phyloP scores from a whole-genome alignment of 139 green algal species.

The Zygnema circumcarinatum region DNA sequence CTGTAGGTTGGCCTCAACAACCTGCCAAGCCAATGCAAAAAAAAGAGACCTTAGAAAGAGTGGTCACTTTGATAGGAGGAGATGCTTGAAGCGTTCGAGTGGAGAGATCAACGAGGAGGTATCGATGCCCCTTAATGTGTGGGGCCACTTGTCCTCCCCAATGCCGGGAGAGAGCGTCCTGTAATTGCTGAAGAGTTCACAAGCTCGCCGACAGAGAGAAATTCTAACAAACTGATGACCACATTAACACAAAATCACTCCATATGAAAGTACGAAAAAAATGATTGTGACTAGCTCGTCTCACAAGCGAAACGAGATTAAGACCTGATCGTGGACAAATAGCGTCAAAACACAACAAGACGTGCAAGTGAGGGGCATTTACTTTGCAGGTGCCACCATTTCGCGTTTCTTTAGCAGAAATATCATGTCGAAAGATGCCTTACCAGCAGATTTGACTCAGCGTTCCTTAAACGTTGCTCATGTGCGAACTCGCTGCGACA shows the following conservation, averaged over 20 bases:
- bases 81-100: neutral
- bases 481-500: neutral
- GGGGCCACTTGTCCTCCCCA: neutral
- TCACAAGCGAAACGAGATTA: no score
- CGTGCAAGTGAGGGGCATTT: no score
- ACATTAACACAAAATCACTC: no score
- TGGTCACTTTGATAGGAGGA: slow-evolving; percentile 15
- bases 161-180: neutral
- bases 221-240: no score
- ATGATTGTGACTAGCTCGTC: no score
- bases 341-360: no score
- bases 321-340: no score
- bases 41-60: slow-evolving; percentile 1
- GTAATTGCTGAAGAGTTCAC: no score
- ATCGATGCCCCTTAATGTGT: slow-evolving; percentile 2
- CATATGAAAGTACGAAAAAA: no score
- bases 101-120: neutral
- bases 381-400: no score
- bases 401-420: no score
- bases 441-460: neutral
- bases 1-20: neutral
- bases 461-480: neutral
- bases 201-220: no score
- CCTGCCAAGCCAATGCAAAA: neutral
- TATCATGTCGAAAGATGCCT: neutral